Percentiles rank a stretch among this genome's conserved stretches.
Conservation (phyloP, 768 basidiomycete species). For the Saitozyma sp. region DNA sequence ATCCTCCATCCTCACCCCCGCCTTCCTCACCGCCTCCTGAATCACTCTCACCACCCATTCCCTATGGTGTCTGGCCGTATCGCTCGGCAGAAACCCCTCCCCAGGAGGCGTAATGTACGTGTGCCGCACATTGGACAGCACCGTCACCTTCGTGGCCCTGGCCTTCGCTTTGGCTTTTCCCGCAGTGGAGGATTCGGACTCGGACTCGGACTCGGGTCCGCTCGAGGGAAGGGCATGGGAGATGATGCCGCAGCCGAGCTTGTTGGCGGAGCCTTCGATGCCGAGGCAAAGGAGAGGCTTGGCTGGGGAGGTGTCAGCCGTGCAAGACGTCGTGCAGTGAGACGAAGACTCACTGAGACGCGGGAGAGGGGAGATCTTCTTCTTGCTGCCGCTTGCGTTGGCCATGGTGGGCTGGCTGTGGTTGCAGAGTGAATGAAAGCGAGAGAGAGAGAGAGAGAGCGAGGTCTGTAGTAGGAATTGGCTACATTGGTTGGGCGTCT, state of each 20-base stretch:
- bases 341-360: conserved; percentile 23
- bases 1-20: conserved; percentile 69
- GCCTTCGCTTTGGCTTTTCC: too few relatives aligned
- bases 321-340: neutral
- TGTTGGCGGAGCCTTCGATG: conserved; percentile 97
- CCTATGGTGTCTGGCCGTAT: conserved; percentile 93
- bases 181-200: neutral
- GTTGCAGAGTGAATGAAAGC: neutral
- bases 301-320: conserved; percentile 21
- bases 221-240: conserved; percentile 62
- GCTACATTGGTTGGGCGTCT: too few relatives aligned
- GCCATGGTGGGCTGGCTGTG: conserved; percentile 13
- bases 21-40: conserved; percentile 69
- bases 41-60: conserved; percentile 86
- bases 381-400: conserved; percentile 23
- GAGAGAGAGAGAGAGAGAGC: neutral
- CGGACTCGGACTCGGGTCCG: neutral
- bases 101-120: conserved; percentile 99
- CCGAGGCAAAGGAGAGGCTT: conserved; percentile 72
- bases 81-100: conserved; percentile 92
- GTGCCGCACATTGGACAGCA: conserved; percentile 89
- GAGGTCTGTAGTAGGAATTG: too few relatives aligned
- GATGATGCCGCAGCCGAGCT: conserved; percentile 91
- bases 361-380: conserved; percentile 38
- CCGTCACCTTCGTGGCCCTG: conserved; percentile 59